Conservation (phyloP, 345 rosid genomes). For the Arabidopsis arenosa region DNA sequence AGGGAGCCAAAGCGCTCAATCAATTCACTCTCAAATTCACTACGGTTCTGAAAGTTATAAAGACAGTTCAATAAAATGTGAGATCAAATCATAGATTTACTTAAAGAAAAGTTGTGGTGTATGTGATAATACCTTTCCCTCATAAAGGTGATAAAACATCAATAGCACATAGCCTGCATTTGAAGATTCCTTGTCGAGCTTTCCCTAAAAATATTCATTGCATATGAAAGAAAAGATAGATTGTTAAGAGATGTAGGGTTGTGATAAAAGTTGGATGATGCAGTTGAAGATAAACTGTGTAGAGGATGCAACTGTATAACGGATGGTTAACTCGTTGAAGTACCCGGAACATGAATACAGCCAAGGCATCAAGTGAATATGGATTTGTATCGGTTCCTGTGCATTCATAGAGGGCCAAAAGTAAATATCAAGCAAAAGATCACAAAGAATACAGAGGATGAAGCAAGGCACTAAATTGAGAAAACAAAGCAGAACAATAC, state of each 20-base stretch:
- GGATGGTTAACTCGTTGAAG: constrained; percentile 92
- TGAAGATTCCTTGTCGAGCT: constrained; percentile 83
- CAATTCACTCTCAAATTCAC: constrained; percentile 83
- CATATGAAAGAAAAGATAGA: constrained; percentile 25
- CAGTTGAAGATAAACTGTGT: constrained; percentile 14
- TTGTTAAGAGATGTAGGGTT: constrained; percentile 13
- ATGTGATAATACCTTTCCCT: constrained; percentile 76
- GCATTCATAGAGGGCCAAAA: constrained; percentile 28
- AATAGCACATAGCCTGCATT: constrained; percentile 94
- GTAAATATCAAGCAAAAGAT: constrained; percentile 1
- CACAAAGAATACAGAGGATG: constrained; percentile 18
- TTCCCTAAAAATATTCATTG: constrained; percentile 63
- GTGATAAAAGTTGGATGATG: constrained; percentile 22
- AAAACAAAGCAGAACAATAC: background rate
- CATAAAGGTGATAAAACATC: constrained; percentile 95
- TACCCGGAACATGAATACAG: constrained; percentile 89
- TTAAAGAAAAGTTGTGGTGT: constrained; percentile 15
- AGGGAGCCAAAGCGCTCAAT: constrained; percentile 88
- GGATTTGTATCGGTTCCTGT: constrained; percentile 91
- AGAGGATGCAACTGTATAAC: constrained; percentile 49
- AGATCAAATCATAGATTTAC: constrained; percentile 13
- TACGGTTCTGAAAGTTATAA: constrained; percentile 60
- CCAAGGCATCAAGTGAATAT: constrained; percentile 88
- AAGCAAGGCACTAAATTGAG: constrained; percentile 1
- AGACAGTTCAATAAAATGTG: background rate